phyloP scores from a whole-genome alignment of 176 grass and related monocot genomes.

The Phragmites australis region DNA sequence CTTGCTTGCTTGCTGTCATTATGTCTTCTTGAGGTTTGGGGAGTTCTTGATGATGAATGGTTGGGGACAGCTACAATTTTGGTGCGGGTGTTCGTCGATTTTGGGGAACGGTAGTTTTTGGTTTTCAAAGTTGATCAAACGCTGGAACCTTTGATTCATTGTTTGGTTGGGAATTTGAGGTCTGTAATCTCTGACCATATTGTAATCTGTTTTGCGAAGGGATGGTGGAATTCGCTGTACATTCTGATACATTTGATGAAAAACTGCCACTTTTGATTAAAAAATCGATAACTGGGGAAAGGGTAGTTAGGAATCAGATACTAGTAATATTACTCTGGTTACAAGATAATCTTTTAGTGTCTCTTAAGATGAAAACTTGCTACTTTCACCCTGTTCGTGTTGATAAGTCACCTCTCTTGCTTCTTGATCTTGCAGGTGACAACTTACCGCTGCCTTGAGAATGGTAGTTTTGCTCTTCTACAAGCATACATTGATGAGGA shows the following conservation, averaged over 20 bases:
- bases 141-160: background rate
- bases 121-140: background rate
- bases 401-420: background rate
- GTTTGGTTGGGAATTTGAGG: background rate
- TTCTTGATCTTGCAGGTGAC: slow-evolving; percentile 62
- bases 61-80: background rate
- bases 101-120: background rate
- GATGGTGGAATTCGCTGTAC: background rate
- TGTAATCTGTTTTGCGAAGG: background rate
- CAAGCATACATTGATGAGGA: slow-evolving; percentile 81
- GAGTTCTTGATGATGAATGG: background rate
- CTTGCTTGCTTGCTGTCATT: background rate
- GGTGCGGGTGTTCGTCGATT: background rate
- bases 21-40: background rate
- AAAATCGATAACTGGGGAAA: background rate
- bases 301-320: background rate
- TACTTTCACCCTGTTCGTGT: background rate
- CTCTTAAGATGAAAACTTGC: background rate
- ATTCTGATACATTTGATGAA: background rate
- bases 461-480: slow-evolving; percentile 66
- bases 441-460: slow-evolving; percentile 68
- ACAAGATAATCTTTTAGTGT: background rate
- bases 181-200: background rate
- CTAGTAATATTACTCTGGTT: background rate
- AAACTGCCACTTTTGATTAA: background rate